phyloP scores from a whole-genome alignment of 164 flowering plant species.

The Pachysandra terminalis region DNA sequence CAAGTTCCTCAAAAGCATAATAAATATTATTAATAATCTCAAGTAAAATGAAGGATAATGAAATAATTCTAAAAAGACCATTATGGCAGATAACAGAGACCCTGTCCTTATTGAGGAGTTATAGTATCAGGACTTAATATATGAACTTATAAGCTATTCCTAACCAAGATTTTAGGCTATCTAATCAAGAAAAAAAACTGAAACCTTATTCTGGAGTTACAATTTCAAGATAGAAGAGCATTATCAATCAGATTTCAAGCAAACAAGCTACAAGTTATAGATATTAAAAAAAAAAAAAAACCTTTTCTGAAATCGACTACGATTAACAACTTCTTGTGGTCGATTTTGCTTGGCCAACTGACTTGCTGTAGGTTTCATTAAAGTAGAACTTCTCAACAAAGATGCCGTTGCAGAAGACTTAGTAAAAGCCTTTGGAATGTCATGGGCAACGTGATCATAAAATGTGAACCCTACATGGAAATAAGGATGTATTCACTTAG shows the following conservation, averaged over 20 bases:
- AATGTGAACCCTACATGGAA: conserved; percentile 39
- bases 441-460: conserved; percentile 31
- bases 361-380: conserved; percentile 98
- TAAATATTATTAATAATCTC: neutral
- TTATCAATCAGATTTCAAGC: no score
- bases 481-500: neutral
- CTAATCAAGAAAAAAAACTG: conserved; percentile 4
- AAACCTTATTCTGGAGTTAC: no score
- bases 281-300: neutral
- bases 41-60: no score
- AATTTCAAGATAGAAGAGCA: no score
- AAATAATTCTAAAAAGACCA: neutral
- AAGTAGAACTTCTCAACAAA: conserved; percentile 59
- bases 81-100: neutral
- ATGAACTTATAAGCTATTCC: neutral
- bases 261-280: no score
- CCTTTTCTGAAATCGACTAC: conserved; percentile 40
- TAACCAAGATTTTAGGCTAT: neutral
- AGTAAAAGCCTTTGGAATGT: conserved; percentile 27
- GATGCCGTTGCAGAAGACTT: conserved; percentile 31
- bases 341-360: conserved; percentile 83
- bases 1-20: neutral
- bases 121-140: neutral
- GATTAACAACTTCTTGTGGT: conserved; percentile 24
- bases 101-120: neutral